These are phyloP conservation scores for Leccinum colubrinum DNA, from an alignment of 1,284 basidiomycete species.

Conservation along the genomic window DNA sequence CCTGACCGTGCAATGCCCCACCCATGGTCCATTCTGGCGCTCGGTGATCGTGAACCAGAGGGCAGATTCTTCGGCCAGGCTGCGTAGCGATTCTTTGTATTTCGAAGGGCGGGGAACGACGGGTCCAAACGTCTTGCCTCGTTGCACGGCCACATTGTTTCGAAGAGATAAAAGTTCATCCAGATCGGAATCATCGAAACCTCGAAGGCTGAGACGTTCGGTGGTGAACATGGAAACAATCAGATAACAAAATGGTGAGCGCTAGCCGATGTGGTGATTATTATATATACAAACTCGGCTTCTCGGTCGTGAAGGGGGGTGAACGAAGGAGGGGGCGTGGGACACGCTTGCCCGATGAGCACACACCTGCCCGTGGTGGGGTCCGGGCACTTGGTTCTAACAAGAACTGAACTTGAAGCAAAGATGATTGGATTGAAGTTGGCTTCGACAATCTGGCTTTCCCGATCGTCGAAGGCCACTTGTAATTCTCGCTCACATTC, in stretches of 20 bases:
- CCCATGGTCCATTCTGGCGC: background rate
- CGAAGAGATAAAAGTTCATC: slow-evolving; percentile 1
- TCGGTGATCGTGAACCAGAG: slow-evolving; percentile 12
- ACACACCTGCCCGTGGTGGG: too few relatives aligned
- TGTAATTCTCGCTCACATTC: background rate
- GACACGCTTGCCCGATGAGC: too few relatives aligned
- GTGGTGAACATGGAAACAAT: slow-evolving; percentile 12
- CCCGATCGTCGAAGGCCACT: background rate
- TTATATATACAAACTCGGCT: background rate
- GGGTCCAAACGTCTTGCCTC: slow-evolving; percentile 9
- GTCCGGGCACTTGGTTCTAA: too few relatives aligned
- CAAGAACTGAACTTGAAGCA: background rate
- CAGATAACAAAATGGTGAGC: background rate
- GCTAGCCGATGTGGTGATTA: background rate
- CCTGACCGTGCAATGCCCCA: slow-evolving; percentile 12
- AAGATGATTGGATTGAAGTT: too few relatives aligned
- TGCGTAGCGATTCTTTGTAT: slow-evolving; percentile 8
- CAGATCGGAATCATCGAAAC: slow-evolving; percentile 8
- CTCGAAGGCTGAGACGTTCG: slow-evolving; percentile 7
- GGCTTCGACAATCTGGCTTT: background rate
- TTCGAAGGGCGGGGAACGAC: slow-evolving; percentile 10
- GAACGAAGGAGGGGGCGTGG: too few relatives aligned
- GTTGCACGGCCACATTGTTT: slow-evolving; percentile 8
- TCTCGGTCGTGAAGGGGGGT: too few relatives aligned
- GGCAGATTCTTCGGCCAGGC: slow-evolving; percentile 8